Evolutionary conservation across 1,284 basidiomycete genomes (phyloP).

Genomic region (Abortiporus biennis): DNA sequence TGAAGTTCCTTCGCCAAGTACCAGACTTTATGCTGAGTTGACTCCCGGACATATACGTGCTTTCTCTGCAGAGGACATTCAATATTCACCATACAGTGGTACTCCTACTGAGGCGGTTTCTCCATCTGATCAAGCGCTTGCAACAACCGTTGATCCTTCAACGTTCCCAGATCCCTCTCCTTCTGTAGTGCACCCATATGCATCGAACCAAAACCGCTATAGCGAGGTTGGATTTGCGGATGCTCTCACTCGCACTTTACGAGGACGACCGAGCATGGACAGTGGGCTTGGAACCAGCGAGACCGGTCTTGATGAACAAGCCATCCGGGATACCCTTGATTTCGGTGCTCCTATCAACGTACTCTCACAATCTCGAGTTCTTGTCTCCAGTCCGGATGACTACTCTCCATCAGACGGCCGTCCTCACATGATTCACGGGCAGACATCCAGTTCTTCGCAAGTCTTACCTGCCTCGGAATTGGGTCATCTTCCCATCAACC

Average conservation of each 20-base stretch:
- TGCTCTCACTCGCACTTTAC: constrained; percentile 23
- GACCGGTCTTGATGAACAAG: constrained; percentile 19
- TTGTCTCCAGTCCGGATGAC: too few relatives aligned
- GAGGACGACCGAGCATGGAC: constrained; percentile 31
- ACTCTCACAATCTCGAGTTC: too few relatives aligned
- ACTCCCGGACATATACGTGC: constrained; percentile 42
- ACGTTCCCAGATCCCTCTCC: not conserved
- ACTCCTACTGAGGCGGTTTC: constrained; percentile 10
- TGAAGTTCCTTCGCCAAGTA: constrained; percentile 29
- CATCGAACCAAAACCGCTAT: constrained; percentile 15
- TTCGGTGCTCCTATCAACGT: too few relatives aligned
- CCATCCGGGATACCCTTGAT: too few relatives aligned
- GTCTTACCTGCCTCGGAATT: constrained; percentile 22
- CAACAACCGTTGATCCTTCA: not conserved
- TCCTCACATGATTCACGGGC: too few relatives aligned
- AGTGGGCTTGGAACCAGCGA: constrained; percentile 44
- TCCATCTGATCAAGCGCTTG: constrained; percentile 6
- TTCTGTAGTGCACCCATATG: constrained; percentile 21
- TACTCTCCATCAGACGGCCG: too few relatives aligned
- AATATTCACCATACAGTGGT: constrained; percentile 43
- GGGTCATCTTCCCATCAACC: too few relatives aligned
- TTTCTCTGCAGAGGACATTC: constrained; percentile 42
- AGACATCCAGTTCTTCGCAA: too few relatives aligned
- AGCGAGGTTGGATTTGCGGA: constrained; percentile 29
- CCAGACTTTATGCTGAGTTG: constrained; percentile 51